phyloP scores from a whole-genome alignment of 495 filamentous ascomycete genomes.

The Penicillium chermesinum region DNA sequence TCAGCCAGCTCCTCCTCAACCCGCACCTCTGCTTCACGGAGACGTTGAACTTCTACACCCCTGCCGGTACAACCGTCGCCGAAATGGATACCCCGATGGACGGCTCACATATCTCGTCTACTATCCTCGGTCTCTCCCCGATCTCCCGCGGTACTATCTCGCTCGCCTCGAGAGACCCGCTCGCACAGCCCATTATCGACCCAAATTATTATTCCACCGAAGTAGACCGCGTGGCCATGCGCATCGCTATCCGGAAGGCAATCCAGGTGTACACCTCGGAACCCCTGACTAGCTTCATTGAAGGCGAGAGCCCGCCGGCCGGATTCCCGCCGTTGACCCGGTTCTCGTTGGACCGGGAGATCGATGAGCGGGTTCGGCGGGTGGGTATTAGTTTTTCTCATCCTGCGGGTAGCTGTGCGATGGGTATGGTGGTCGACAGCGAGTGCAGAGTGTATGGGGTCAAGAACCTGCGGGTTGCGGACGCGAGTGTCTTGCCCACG shows the following conservation, averaged over 20 bases:
- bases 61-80: constrained; percentile 10
- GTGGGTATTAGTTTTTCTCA: constrained; percentile 23
- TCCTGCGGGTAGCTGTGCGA: constrained; percentile 29
- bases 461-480: constrained; percentile 28
- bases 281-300: constrained; percentile 16
- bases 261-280: constrained; percentile 8
- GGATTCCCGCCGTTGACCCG: constrained; percentile 13
- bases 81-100: constrained; percentile 27
- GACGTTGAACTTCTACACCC: constrained; percentile 23
- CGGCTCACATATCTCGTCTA: constrained; percentile 31
- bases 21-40: constrained; percentile 9
- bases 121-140: constrained; percentile 26
- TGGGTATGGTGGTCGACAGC: constrained; percentile 40
- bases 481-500: constrained; percentile 37
- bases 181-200: constrained; percentile 34
- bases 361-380: constrained; percentile 19
- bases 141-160: constrained; percentile 40
- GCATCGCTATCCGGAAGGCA: constrained; percentile 17
- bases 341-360: constrained; percentile 25
- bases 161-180: constrained; percentile 26
- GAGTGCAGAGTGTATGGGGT: constrained; percentile 33
- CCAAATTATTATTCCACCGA: constrained; percentile 40
- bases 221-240: constrained; percentile 23
- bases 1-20: constrained; percentile 14
- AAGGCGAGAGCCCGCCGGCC: constrained; percentile 15